These are phyloP conservation scores for Debaryomyces prosopidis DNA, from an alignment of 805 yeast species.

Conservation along the genomic window DNA sequence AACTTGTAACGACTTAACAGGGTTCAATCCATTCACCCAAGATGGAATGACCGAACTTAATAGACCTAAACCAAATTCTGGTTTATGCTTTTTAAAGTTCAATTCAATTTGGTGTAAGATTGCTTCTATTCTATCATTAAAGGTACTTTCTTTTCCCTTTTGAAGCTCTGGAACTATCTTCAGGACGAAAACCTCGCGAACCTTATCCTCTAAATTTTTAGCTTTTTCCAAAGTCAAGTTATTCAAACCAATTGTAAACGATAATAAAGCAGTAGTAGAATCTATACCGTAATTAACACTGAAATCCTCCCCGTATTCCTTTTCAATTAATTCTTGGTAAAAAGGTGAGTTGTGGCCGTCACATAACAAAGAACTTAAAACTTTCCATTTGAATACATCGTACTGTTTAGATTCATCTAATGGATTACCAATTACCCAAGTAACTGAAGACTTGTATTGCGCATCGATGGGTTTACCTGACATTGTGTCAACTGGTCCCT, in stretches of 20 bases:
- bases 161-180: constrained; percentile 34
- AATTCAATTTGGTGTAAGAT: constrained; percentile 86
- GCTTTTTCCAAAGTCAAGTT: constrained; percentile 56
- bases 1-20: constrained; percentile 66
- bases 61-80: constrained; percentile 84
- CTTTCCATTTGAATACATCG: constrained; percentile 69
- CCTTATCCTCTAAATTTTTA: constrained; percentile 49
- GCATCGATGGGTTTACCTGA: constrained; percentile 57
- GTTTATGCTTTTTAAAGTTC: constrained; percentile 78
- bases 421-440: constrained; percentile 86
- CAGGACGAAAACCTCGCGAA: constrained; percentile 48
- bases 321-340: constrained; percentile 82
- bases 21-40: constrained; percentile 83
- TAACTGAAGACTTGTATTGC: constrained; percentile 78
- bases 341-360: constrained; percentile 94
- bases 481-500: constrained; percentile 76
- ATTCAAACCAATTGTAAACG: constrained; percentile 84
- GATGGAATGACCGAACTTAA: constrained; percentile 75
- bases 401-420: constrained; percentile 50
- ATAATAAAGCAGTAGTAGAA: constrained; percentile 69
- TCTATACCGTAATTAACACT: constrained; percentile 88
- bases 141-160: constrained; percentile 19
- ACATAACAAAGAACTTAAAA: constrained; percentile 67
- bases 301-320: constrained; percentile 82
- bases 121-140: constrained; percentile 64